phyloP scores from a whole-genome alignment of 371 early-diverging fungal genomes.

The Mortierella sp. region DNA sequence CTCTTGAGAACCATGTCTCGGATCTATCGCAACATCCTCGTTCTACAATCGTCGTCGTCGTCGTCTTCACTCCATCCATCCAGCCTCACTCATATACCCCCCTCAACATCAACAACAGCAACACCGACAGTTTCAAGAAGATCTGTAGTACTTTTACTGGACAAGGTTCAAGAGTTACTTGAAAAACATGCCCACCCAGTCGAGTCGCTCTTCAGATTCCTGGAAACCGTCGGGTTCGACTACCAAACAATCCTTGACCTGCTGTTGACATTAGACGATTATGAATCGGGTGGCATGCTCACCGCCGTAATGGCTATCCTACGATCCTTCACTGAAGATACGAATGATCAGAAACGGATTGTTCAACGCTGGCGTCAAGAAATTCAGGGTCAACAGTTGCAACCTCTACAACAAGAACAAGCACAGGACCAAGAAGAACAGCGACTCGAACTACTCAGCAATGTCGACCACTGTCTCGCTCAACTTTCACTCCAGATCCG shows the following conservation, averaged over 20 bases:
- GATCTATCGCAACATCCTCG: constrained; percentile 25
- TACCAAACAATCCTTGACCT: constrained; percentile 45
- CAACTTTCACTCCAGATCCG: constrained; percentile 26
- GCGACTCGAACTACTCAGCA: not conserved
- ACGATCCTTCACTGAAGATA: constrained; percentile 30
- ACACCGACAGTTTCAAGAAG: not conserved
- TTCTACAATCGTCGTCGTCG: not conserved
- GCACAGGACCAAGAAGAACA: not conserved
- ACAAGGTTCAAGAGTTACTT: constrained; percentile 13
- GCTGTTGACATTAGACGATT: constrained; percentile 34
- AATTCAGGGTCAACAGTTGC: not conserved
- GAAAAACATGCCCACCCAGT: constrained; percentile 24
- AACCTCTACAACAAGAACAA: not conserved
- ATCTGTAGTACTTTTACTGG: not conserved
- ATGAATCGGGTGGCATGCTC: constrained; percentile 41
- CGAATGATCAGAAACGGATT: constrained; percentile 11
- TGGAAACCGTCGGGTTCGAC: constrained; percentile 46
- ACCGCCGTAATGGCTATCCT: constrained; percentile 37
- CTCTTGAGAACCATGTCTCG: constrained; percentile 25
- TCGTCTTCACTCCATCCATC: too few species aligned
- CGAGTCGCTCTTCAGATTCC: constrained; percentile 32
- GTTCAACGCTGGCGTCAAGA: constrained; percentile 16
- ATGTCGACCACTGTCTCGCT: constrained; percentile 22
- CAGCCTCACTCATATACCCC: not conserved
- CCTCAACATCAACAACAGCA: not conserved